A percentile compares a stretch with the other conserved stretches of the same genome.
Conservation (phyloP, 768 basidiomycete genomes). For the Collybia mongolica region DNA sequence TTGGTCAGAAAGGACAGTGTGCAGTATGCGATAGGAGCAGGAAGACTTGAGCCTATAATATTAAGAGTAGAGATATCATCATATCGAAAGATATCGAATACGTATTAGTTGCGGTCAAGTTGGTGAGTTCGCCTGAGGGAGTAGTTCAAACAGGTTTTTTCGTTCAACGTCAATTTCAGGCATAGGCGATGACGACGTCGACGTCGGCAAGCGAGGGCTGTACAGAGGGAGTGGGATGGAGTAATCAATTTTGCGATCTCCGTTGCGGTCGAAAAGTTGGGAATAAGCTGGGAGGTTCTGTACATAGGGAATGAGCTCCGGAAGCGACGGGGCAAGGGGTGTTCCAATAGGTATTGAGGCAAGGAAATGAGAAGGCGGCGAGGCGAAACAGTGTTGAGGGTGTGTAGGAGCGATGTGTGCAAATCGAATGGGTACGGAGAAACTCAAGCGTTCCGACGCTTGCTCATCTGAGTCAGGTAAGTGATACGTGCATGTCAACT, state of each 20-base stretch:
- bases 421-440: slow-evolving; percentile 52
- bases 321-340: slow-evolving; percentile 11
- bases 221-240: slow-evolving; percentile 65
- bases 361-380: slow-evolving; percentile 10
- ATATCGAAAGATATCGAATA: too few relatives aligned
- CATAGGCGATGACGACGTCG: slow-evolving; percentile 5
- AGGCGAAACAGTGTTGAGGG: slow-evolving; percentile 9
- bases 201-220: slow-evolving; percentile 33
- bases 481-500: slow-evolving; percentile 58
- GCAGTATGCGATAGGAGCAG: too few relatives aligned
- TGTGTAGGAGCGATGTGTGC: slow-evolving; percentile 37
- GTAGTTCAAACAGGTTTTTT: slow-evolving; percentile 4
- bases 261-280: slow-evolving; percentile 72
- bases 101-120: not conserved
- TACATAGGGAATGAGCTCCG: slow-evolving; percentile 18
- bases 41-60: not conserved
- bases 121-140: not conserved
- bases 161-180: slow-evolving; percentile 1
- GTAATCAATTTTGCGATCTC: slow-evolving; percentile 70
- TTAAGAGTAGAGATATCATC: too few relatives aligned
- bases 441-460: slow-evolving; percentile 34
- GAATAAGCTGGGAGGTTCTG: slow-evolving; percentile 68
- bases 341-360: slow-evolving; percentile 2
- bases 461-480: slow-evolving; percentile 31
- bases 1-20: too few relatives aligned